A percentile compares a stretch with the other conserved stretches of the same genome.
Evolutionary conservation across 163 green algal genomes (phyloP).

Genomic region (Chlamydomonas reinhardtii): DNA sequence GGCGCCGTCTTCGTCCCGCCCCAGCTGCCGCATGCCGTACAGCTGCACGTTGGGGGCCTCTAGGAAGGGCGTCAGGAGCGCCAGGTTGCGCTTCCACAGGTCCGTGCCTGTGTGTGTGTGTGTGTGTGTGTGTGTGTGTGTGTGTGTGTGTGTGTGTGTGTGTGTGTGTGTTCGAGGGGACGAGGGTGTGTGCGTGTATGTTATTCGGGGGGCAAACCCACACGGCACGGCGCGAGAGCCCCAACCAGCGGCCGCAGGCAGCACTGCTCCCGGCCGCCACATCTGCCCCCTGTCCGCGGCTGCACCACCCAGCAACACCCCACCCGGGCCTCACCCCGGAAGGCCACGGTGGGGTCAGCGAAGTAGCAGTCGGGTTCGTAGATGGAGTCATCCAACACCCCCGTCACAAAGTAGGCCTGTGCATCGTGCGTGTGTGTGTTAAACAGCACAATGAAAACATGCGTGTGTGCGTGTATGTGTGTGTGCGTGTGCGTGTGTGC

Average conservation of each 20-base stretch:
- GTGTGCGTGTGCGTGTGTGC: too few species aligned
- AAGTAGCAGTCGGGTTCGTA: constrained; percentile 66
- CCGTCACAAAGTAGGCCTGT: constrained; percentile 60
- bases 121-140: background rate
- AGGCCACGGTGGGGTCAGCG: constrained; percentile 67
- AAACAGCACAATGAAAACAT: too few species aligned
- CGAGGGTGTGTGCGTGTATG: too few species aligned
- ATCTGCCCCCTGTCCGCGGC: too few species aligned
- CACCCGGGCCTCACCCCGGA: constrained; percentile 37
- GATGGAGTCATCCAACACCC: constrained; percentile 55
- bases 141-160: too few species aligned
- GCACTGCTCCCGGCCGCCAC: too few species aligned
- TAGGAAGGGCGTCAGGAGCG: constrained; percentile 69
- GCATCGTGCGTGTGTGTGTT: background rate
- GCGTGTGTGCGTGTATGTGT: background rate
- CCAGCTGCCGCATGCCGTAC: constrained; percentile 15
- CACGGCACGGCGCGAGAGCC: too few species aligned
- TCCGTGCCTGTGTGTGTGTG: constrained; percentile 45
- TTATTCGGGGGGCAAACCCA: too few species aligned
- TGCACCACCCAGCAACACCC: background rate
- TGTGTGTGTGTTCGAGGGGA: too few species aligned
- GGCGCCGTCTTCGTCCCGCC: constrained; percentile 15
- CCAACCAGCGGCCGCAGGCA: too few species aligned
- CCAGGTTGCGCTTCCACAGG: constrained; percentile 72
- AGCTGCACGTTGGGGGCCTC: constrained; percentile 50